Percentiles rank a stretch among this genome's conserved stretches.
These are phyloP conservation scores for Cyberlindnera suaveolens DNA, from an alignment of 805 yeast species.

Conservation along the genomic window DNA sequence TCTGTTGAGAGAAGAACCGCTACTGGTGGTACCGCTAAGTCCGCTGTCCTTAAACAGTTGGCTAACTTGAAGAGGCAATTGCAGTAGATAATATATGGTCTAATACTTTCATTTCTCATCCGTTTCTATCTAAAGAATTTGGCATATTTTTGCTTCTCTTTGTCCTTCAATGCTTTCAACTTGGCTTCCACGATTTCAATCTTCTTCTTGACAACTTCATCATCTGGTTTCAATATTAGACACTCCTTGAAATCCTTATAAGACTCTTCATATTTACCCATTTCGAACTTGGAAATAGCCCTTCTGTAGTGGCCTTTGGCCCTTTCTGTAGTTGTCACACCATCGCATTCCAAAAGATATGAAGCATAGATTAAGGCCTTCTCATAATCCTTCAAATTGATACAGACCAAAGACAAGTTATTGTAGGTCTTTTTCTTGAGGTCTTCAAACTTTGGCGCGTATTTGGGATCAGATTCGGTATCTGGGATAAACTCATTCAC, in stretches of 20 bases:
- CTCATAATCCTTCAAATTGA: slow-evolving; percentile 43
- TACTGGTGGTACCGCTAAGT: slow-evolving; percentile 93
- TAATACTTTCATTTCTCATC: background rate
- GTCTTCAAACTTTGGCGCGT: slow-evolving; percentile 41
- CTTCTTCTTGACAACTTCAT: slow-evolving; percentile 41
- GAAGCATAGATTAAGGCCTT: slow-evolving; percentile 48
- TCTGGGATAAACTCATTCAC: slow-evolving; percentile 72
- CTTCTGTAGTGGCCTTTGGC: slow-evolving; percentile 58
- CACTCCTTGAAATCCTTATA: slow-evolving; percentile 41
- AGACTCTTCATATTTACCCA: slow-evolving; percentile 46
- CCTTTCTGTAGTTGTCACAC: slow-evolving; percentile 32
- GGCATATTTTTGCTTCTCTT: slow-evolving; percentile 49
- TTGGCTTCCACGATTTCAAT: slow-evolving; percentile 34
- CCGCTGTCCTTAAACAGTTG: slow-evolving; percentile 80
- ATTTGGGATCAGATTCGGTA: slow-evolving; percentile 49
- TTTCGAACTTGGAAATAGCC: slow-evolving; percentile 39
- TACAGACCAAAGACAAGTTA: slow-evolving; percentile 52
- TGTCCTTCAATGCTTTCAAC: slow-evolving; percentile 38
- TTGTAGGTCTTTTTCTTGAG: slow-evolving; percentile 35
- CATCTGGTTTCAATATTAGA: slow-evolving; percentile 37
- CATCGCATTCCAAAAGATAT: slow-evolving; percentile 47
- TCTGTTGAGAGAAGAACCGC: slow-evolving; percentile 97
- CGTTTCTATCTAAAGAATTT: slow-evolving; percentile 44
- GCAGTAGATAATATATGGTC: slow-evolving; percentile 3
- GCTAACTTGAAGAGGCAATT: slow-evolving; percentile 26